Evolutionary conservation across 23 red algal genomes (phyloP).

Genomic region (Gracilaria gracilis): DNA sequence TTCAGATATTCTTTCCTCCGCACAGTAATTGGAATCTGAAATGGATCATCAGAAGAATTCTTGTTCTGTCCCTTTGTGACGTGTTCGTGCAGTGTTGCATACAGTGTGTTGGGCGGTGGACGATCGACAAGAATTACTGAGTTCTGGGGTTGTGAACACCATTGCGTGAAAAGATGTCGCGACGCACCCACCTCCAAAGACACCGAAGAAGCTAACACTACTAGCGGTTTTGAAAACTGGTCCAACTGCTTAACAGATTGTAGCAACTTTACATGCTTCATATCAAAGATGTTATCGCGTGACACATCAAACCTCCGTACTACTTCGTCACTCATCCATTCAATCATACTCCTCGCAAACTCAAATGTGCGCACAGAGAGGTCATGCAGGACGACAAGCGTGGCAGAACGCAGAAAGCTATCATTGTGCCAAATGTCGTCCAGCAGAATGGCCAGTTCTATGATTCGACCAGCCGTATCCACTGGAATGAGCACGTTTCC

Average conservation of each 20-base stretch:
- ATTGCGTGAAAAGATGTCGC: constrained; percentile 72
- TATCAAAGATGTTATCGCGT: constrained; percentile 90
- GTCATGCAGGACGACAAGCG: constrained; percentile 81
- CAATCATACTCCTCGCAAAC: constrained; percentile 98
- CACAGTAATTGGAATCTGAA: constrained; percentile 27
- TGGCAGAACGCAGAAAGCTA: constrained; percentile 39
- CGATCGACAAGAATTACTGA: constrained; percentile 83
- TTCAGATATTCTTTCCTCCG: constrained; percentile 67
- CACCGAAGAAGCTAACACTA: constrained; percentile 84
- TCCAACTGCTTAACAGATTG: constrained; percentile 76
- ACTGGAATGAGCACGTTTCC: constrained; percentile 96
- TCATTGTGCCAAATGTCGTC: constrained; percentile 83
- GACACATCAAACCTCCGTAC: constrained; percentile 87
- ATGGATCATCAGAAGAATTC: neutral
- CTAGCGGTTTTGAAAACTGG: constrained; percentile 79
- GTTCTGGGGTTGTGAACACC: constrained; percentile 53
- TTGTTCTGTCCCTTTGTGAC: neutral
- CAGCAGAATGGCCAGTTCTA: constrained; percentile 88
- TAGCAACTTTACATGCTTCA: constrained; percentile 86
- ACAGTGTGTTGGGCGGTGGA: constrained; percentile 77
- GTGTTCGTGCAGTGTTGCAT: constrained; percentile 47
- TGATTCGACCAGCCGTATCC: constrained; percentile 91
- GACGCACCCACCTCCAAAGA: constrained; percentile 88
- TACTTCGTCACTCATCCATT: constrained; percentile 96
- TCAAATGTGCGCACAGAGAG: constrained; percentile 91